A percentile compares a stretch with the other conserved stretches of the same genome.
phyloP scores from a whole-genome alignment of 2,329 filamentous ascomycete genomes.

The Orbilia oligospora region DNA sequence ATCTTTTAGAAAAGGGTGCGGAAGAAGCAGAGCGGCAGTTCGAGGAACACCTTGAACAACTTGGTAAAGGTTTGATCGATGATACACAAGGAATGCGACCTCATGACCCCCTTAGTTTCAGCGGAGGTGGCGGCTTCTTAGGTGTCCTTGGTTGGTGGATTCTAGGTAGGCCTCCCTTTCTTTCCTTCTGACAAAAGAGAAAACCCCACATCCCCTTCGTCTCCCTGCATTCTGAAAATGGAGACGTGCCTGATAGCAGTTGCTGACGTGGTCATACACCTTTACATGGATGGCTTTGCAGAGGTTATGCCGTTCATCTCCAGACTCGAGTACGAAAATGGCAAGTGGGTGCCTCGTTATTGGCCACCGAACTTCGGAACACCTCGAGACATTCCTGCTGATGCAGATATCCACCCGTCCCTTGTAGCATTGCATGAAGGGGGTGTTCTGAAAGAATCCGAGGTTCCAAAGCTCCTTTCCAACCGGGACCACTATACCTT shows the following conservation, averaged over 20 bases:
- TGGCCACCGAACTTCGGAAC: constrained; percentile 66
- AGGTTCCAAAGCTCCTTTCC: constrained; percentile 46
- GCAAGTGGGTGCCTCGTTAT: constrained; percentile 66
- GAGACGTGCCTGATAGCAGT: constrained; percentile 8
- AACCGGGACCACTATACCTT: constrained; percentile 60
- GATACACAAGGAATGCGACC: constrained; percentile 61
- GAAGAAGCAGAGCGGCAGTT: constrained; percentile 41
- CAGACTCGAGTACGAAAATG: constrained; percentile 66
- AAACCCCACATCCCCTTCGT: neutral
- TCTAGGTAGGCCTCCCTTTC: constrained; percentile 62
- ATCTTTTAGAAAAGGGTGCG: constrained; percentile 29
- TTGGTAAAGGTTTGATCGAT: constrained; percentile 50
- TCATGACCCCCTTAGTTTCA: constrained; percentile 66
- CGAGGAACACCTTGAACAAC: constrained; percentile 52
- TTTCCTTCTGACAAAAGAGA: neutral
- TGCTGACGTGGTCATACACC: constrained; percentile 43
- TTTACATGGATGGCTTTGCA: constrained; percentile 44
- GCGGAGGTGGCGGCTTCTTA: constrained; percentile 64
- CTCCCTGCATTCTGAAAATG: neutral
- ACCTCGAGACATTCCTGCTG: constrained; percentile 65
- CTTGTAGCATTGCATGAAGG: constrained; percentile 62
- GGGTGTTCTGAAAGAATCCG: constrained; percentile 45
- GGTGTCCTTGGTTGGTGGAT: constrained; percentile 66
- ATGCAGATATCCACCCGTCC: constrained; percentile 65
- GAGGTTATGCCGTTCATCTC: constrained; percentile 67